phyloP scores from a whole-genome alignment of 306 rosid species.

The Lithocarpus polystachyus region DNA sequence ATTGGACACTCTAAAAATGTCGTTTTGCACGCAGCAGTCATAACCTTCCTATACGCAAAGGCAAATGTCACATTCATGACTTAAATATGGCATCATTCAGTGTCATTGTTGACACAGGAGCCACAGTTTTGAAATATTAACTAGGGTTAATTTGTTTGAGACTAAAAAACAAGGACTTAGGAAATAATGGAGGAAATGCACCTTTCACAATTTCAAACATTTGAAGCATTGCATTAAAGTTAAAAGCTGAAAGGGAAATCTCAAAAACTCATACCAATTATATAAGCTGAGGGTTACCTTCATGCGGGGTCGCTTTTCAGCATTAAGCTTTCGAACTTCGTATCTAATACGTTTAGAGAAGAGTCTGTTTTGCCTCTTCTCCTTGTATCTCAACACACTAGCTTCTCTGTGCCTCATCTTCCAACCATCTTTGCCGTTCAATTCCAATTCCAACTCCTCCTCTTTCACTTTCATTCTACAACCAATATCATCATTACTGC shows the following conservation, averaged over 20 bases:
- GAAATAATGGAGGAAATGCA: background rate
- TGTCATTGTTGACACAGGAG: no score
- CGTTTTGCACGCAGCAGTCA: background rate
- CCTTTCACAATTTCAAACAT: background rate
- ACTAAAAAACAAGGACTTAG: background rate
- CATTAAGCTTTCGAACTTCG: constrained; percentile 87
- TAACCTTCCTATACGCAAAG: no score
- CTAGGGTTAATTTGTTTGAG: background rate
- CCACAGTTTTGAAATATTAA: no score
- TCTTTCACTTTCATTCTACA: constrained; percentile 22
- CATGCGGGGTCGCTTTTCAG: constrained; percentile 88
- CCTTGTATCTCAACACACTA: constrained; percentile 84
- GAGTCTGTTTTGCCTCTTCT: constrained; percentile 77
- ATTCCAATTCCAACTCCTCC: constrained; percentile 8
- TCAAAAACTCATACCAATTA: no score
- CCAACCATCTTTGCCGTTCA: constrained; percentile 29
- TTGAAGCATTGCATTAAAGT: background rate
- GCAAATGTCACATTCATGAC: no score
- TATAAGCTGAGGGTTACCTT: constrained; percentile 44
- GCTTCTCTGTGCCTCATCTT: constrained; percentile 68
- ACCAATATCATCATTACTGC: background rate
- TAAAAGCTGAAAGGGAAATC: no score
- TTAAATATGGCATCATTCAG: no score
- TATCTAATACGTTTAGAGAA: constrained; percentile 77
- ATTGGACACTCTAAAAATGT: background rate